These are phyloP conservation scores for Torulaspora globosa DNA, from an alignment of 1,139 yeast species.

Conservation along the genomic window DNA sequence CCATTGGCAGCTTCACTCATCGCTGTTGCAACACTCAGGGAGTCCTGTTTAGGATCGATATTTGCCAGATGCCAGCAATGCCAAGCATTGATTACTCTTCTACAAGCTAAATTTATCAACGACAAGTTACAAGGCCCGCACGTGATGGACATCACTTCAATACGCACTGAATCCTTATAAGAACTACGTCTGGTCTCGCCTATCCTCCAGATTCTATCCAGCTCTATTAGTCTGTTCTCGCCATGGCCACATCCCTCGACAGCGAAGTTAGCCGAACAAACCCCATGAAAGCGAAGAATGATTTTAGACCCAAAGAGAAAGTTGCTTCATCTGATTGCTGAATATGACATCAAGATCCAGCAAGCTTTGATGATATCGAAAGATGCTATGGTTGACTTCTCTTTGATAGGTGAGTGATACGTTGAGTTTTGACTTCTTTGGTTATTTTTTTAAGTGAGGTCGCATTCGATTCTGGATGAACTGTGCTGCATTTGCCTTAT, in stretches of 20 bases:
- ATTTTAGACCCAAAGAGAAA: not conserved
- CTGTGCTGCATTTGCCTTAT: not conserved
- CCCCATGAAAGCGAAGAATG: no score
- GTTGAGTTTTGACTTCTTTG: slow-evolving; percentile 8
- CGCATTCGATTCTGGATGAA: not conserved
- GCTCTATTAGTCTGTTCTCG: not conserved
- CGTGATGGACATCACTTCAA: not conserved
- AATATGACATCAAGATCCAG: not conserved
- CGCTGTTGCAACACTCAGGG: not conserved
- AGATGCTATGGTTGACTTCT: slow-evolving; percentile 4
- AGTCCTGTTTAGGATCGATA: not conserved
- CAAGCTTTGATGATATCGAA: not conserved
- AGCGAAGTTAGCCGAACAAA: no score
- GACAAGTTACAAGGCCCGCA: not conserved
- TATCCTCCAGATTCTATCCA: not conserved
- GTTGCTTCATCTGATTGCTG: not conserved
- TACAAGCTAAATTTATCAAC: not conserved
- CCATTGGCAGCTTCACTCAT: slow-evolving; percentile 46
- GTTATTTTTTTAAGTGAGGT: slow-evolving; percentile 1
- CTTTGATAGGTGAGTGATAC: not conserved
- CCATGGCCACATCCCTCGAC: not conserved
- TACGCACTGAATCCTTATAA: not conserved
- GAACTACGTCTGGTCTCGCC: not conserved
- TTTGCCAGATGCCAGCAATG: not conserved
- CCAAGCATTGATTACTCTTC: not conserved